These are phyloP conservation scores for Arbutus unedo DNA, from an alignment of 148 eudicot species.

Conservation along the genomic window DNA sequence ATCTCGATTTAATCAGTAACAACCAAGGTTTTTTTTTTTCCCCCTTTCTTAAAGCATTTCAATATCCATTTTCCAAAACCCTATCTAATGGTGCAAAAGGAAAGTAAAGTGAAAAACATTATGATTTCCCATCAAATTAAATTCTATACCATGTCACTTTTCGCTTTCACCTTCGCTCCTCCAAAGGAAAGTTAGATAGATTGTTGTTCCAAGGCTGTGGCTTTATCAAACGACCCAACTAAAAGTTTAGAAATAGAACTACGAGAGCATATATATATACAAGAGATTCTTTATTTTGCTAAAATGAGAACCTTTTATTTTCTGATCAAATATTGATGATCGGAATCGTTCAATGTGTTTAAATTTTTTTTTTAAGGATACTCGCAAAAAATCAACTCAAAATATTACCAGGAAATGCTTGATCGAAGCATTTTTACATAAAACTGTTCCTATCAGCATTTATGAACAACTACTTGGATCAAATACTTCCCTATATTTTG, in stretches of 20 bases:
- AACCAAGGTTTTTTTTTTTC: neutral
- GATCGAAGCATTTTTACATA: no score
- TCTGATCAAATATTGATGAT: no score
- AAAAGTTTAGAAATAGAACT: neutral
- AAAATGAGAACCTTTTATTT: no score
- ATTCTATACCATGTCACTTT: neutral
- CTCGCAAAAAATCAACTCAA: no score
- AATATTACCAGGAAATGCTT: no score
- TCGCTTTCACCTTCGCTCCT: slow-evolving; percentile 1
- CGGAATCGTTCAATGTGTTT: no score
- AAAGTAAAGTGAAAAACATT: neutral
- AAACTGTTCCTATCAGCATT: no score
- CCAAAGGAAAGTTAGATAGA: neutral
- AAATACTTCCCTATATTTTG: no score
- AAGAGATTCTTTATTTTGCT: no score
- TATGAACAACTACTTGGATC: no score
- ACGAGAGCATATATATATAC: no score
- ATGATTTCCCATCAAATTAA: neutral
- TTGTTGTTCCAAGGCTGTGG: neutral
- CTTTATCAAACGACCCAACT: slow-evolving; percentile 14
- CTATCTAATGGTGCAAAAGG: neutral
- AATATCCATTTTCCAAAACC: neutral
- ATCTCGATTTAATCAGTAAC: neutral
- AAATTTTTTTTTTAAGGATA: no score
- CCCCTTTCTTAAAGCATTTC: neutral